Evolutionary conservation across 2,329 filamentous ascomycete genomes (phyloP), one percentile per base, ranked within the genome.

Genomic region (Penicillium fuscoglaucum): DNA sequence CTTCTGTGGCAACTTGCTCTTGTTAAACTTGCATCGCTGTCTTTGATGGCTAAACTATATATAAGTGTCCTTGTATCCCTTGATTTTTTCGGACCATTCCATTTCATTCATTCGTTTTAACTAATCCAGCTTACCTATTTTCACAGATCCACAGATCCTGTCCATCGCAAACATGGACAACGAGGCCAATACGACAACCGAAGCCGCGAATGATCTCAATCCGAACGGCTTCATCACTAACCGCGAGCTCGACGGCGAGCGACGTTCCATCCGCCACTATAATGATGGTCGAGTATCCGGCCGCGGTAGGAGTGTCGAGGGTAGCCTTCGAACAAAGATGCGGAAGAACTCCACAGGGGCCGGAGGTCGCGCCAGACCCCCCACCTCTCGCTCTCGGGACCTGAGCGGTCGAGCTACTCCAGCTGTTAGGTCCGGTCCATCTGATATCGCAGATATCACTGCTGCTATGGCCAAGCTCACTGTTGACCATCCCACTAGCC

Each of bases 141-240:
- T 28, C 12, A n/a, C 21, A 37, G 29, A 26, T n/a, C 10, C n/a
- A 48, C 31, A n/a, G 13, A 19, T 54, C 28, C 17, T 21, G 28
- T 28, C n/a, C 17, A 28, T 50, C 15, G 9, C 15, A 35, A 17
- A 5, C 31, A 56, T 52, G 47, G 29, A n/a, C 17, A 45, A 45
- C 13, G 33, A 21, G 28, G 15, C 29, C 17, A 8, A 39, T 10
- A n/a, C n/a, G 21, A 45, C 39, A 46, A 28, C 29, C 31, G 21
- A 15, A 17, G 40, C 51, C 17, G 40, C 40, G 10, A 53, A 5
- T 13, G 13, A 52, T 17, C 13, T 26, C 24, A 56, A 43, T 17
- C 54, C 40, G 8, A 56, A 56, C 21, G 47, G 47, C 13, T 56
- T 56, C 24, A n/a, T 44, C 29, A 56, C 54, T 19, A 40, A 56